Base-by-base conservation (phyloP, 2,329 filamentous ascomycete genomes). In the Daldinia sp. region DNA sequence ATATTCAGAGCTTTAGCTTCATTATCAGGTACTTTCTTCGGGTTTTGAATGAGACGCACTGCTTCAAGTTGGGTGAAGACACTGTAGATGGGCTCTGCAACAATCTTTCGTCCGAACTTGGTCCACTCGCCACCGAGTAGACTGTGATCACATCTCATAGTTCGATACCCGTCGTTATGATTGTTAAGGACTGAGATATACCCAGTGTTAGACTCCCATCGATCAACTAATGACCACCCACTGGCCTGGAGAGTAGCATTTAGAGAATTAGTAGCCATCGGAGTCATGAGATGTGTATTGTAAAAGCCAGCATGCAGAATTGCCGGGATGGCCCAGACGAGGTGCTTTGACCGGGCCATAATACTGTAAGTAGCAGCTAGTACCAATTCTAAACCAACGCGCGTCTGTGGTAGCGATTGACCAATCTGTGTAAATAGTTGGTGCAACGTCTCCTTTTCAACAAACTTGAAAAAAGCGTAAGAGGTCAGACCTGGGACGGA, bases 1-100 rank as follows among this genome's bases (percentile, higher is more conserved):
- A 99, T 92, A 60, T 97, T 92, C 3, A 98, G 85, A 1, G 95
- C 95, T 55, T 88, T 92, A 51, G 92, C 92, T 66, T 92, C 82
- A n/a, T 81, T 81, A 73, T 94, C 92, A 1, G 81, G 81, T 58
- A 84, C 80, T 13, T 80, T 81, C 33, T 85, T 82, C 4, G 84
- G 80, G 0, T 84, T 84, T 73, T 96, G 85, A 26, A 97, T 85
- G 35, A 99, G 86, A 23, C 96, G 88, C 6, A 98, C 91, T 3
- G 95, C 93, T 79, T 99, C 96, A 1, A 99, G 88, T 86, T 97
- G 97, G 28, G 93, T 91, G 78, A 99, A 99, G n/a, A 98, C 92
- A 9, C 93, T 91, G 78, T 98, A 99, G 63, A 99, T 93, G 0
- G 95, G 93, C 80, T 99, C 96, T 10, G 89, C 88, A 18, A 93